Evolutionary conservation across 257 asterid genomes (phyloP), one percentile per base, ranked within the genome.

Genomic region (Vinca minor): DNA sequence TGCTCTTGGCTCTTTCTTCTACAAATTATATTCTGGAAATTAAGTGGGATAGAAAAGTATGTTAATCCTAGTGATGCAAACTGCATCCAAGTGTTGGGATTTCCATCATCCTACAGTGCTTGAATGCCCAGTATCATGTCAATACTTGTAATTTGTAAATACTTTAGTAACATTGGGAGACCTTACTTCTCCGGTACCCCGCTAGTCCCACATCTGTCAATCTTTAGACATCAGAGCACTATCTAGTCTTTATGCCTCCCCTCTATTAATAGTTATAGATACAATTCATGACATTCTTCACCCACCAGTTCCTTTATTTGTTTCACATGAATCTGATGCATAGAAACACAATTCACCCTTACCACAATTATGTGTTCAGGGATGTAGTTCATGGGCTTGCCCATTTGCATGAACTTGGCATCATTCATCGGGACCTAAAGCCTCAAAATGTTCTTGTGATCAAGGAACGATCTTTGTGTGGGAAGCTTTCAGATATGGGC

Each of bases 401-500:
- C 48, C 96, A 89, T 80, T 77, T 89, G 83, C 96, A 89, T 69
- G 96, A 89, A 69, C 82, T 89, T 52, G 95, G 94, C 20, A 89
- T 89, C 34, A 74, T 87, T 36, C 96, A 89, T 70, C 89, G 96
- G 15, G 96, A 89, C 74, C 50, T 89, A 74, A 89, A 89, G 86
- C 96, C 95, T 73, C 95, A 83, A 77, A 89, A 89, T 44, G 94
- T 89, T 49, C 95, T 89, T 62, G 76, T 89, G 39, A 73, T 82
- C 48, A 85, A 77, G 73, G 94, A 85, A 64, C 74, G 88, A 58
- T 64, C 75, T 11, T 69, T 87, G 60, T 77, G 85, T 55, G 97
- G 95, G 25, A 90, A 90, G 76, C 78, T 90, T 62, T 90, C 96
- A 13, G 96, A 90, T 74, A 90, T 90, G 97, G 97, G 97, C 53